These are phyloP conservation scores for Pyrenochaeta sp. DNA, from an alignment of 2,329 filamentous ascomycete genomes.

Conservation along the genomic window DNA sequence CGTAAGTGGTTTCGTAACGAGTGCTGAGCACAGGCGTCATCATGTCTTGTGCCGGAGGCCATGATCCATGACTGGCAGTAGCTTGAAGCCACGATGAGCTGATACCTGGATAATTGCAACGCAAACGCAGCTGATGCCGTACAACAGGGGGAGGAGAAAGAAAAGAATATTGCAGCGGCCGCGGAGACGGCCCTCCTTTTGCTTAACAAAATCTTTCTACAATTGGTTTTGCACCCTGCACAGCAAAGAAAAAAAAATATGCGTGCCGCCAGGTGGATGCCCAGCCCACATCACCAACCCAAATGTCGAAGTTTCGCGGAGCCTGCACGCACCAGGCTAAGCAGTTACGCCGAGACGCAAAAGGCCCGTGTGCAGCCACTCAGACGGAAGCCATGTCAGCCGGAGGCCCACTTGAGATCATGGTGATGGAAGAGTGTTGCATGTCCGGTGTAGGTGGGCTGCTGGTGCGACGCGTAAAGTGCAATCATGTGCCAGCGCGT, in stretches of 20 bases:
- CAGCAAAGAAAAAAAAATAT: constrained; percentile 15
- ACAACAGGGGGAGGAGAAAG: background rate
- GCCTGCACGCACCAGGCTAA: constrained; percentile 1
- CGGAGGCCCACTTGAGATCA: constrained; percentile 7
- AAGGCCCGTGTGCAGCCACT: constrained; percentile 11
- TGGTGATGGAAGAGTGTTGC: constrained; percentile 13
- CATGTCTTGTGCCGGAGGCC: constrained; percentile 25
- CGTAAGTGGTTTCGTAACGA: constrained; percentile 37
- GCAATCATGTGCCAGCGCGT: constrained; percentile 27
- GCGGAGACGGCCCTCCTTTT: background rate
- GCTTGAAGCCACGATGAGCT: constrained; percentile 13
- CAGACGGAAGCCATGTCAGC: constrained; percentile 1
- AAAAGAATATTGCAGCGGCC: background rate
- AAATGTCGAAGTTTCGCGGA: constrained; percentile 17
- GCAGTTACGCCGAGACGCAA: constrained; percentile 22
- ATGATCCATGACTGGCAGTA: constrained; percentile 21
- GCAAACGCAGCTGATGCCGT: background rate
- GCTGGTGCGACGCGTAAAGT: constrained; percentile 27
- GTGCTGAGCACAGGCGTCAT: constrained; percentile 35
- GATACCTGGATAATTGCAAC: constrained; percentile 2
- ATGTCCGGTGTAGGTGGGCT: constrained; percentile 19
- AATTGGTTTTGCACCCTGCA: background rate
- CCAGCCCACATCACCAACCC: constrained; percentile 22
- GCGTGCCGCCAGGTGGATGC: constrained; percentile 18
- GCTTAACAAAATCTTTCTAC: background rate